A percentile compares a stretch with the other conserved stretches of the same genome.
Evolutionary conservation across 495 filamentous ascomycete species (phyloP).

Genomic region (Pyrenula massariospora): DNA sequence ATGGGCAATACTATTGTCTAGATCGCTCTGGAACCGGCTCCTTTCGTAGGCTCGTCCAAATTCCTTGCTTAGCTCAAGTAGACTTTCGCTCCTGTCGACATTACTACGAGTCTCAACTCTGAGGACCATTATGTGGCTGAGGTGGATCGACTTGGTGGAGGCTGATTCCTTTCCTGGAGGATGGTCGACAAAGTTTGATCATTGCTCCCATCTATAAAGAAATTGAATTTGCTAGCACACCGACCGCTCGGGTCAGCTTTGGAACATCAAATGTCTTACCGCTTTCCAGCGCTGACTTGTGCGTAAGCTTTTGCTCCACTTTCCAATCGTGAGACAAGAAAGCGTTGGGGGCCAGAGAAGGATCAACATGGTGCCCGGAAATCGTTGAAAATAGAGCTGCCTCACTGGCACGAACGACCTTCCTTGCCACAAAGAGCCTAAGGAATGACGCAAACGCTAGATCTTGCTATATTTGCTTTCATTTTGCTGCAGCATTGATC

Average conservation of each 20-base stretch:
- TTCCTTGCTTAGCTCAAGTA: background rate
- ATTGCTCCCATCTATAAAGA: too few relatives aligned
- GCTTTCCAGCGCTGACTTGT: background rate
- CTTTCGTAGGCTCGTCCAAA: background rate
- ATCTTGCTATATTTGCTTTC: too few relatives aligned
- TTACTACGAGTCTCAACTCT: background rate
- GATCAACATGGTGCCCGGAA: too few relatives aligned
- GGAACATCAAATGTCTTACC: background rate
- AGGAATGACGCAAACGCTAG: too few relatives aligned
- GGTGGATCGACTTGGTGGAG: background rate
- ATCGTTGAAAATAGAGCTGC: too few relatives aligned
- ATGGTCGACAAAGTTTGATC: background rate
- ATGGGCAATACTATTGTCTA: background rate
- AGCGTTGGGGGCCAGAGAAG: background rate
- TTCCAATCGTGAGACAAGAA: background rate
- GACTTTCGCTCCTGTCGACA: background rate
- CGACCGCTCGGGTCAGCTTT: background rate
- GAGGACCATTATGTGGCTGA: background rate
- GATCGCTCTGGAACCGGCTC: background rate
- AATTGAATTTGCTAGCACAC: too few relatives aligned
- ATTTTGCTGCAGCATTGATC: too few relatives aligned
- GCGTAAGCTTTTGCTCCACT: background rate
- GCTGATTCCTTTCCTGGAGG: background rate
- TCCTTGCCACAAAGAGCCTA: too few relatives aligned
- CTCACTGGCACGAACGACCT: too few relatives aligned